phyloP scores from a whole-genome alignment of 129 eudicot genomes.

The Silybum marianum region DNA sequence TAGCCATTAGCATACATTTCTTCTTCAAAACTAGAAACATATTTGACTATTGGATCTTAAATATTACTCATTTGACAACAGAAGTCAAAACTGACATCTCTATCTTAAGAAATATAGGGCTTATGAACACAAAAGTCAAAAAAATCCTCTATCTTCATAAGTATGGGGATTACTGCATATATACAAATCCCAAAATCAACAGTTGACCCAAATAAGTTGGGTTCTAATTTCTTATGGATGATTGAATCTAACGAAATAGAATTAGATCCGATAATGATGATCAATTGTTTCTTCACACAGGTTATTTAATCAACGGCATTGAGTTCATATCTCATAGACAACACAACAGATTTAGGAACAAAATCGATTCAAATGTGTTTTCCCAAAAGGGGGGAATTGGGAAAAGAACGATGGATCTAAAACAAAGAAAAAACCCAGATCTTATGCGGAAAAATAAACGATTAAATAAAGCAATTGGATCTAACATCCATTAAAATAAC shows the following conservation, averaged over 20 bases:
- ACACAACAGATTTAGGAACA: not conserved
- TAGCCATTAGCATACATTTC: not conserved
- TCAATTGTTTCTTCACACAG: constrained; percentile 17
- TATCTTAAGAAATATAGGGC: too few relatives aligned
- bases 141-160: not conserved
- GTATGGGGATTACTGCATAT: not conserved
- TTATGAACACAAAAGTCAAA: constrained; percentile 7
- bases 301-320: constrained; percentile 19
- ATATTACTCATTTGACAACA: not conserved
- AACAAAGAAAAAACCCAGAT: constrained; percentile 8
- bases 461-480: not conserved
- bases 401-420: constrained; percentile 3
- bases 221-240: constrained; percentile 3
- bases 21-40: constrained; percentile 1
- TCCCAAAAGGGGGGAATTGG: not conserved
- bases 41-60: constrained; percentile 10
- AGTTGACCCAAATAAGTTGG: not conserved
- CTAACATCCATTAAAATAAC: not conserved
- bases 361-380: not conserved
- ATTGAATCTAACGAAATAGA: not conserved
- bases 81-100: not conserved
- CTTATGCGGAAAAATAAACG: not conserved
- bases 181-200: not conserved
- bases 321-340: constrained; percentile 1
- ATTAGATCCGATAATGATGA: not conserved